These are phyloP conservation scores for Brassica napus DNA, from an alignment of 345 rosid species.

Conservation along the genomic window DNA sequence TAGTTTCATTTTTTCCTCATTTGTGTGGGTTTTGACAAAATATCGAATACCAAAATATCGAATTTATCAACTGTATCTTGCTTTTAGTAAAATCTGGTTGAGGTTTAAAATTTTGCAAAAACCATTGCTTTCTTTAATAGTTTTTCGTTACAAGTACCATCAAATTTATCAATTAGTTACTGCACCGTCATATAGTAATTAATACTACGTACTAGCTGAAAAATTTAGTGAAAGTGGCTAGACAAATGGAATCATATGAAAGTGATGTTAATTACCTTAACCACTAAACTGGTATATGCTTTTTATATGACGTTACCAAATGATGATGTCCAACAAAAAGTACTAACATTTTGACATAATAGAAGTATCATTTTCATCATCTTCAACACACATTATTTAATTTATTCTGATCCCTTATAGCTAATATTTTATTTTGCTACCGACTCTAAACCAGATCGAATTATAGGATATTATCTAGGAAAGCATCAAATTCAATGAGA, in stretches of 20 bases:
- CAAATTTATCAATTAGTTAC: slow-evolving; percentile 14
- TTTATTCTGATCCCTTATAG: not conserved
- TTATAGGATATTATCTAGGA: slow-evolving; percentile 6
- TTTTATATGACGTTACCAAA: not conserved
- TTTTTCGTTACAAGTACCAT: slow-evolving; percentile 17
- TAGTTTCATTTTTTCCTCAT: not conserved
- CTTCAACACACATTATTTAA: not conserved
- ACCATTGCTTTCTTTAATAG: not conserved
- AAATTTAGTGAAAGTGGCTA: not conserved
- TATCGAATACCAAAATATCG: slow-evolving; percentile 43
- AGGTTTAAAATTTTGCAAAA: not conserved
- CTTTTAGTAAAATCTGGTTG: slow-evolving; percentile 23
- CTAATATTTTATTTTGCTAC: not conserved
- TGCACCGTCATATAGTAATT: slow-evolving; percentile 7
- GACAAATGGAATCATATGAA: slow-evolving; percentile 9
- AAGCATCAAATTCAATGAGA: slow-evolving; percentile 12
- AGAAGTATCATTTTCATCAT: not conserved
- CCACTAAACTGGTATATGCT: not conserved
- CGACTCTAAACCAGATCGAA: not conserved
- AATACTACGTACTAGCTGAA: slow-evolving; percentile 9
- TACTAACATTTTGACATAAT: not conserved
- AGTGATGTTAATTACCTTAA: not conserved
- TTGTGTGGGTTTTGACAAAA: slow-evolving; percentile 48
- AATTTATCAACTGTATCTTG: slow-evolving; percentile 47
- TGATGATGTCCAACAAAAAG: not conserved